These are phyloP conservation scores for Hypoxylon sp. DNA, from an alignment of 2,329 filamentous ascomycete species.

Conservation along the genomic window DNA sequence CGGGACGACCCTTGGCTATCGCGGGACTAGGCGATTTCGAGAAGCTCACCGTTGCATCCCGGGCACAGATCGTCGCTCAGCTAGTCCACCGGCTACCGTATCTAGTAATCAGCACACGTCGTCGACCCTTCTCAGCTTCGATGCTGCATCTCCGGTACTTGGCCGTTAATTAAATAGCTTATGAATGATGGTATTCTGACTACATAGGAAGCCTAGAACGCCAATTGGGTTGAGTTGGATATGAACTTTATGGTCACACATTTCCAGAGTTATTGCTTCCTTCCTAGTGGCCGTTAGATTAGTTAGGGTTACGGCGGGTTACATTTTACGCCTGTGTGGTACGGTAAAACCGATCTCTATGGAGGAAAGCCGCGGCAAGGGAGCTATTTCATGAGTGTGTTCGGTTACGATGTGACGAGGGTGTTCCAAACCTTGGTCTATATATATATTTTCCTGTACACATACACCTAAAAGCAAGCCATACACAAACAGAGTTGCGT, in stretches of 20 bases:
- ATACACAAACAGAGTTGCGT: neutral
- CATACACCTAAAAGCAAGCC: neutral
- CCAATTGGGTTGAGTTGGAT: neutral
- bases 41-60: slow-evolving; percentile 16
- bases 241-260: neutral
- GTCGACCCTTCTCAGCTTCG: slow-evolving; percentile 1
- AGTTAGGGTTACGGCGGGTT: neutral
- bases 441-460: neutral
- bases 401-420: too few relatives aligned
- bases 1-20: slow-evolving; percentile 22
- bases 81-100: slow-evolving; percentile 7
- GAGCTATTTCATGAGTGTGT: too few relatives aligned
- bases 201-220: neutral
- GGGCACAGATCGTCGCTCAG: neutral
- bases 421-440: neutral
- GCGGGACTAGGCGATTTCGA: slow-evolving; percentile 29
- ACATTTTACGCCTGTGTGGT: neutral
- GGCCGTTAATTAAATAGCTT: neutral
- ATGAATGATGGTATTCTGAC: neutral
- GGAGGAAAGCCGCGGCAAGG: too few relatives aligned
- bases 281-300: neutral
- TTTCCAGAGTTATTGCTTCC: neutral
- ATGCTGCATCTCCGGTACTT: slow-evolving; percentile 6
- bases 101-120: neutral
- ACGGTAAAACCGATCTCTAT: too few relatives aligned